Evolutionary conservation across 1,284 basidiomycete genomes (phyloP), one percentile per base, ranked within the genome.

Genomic region (Malassezia dermatis): DNA sequence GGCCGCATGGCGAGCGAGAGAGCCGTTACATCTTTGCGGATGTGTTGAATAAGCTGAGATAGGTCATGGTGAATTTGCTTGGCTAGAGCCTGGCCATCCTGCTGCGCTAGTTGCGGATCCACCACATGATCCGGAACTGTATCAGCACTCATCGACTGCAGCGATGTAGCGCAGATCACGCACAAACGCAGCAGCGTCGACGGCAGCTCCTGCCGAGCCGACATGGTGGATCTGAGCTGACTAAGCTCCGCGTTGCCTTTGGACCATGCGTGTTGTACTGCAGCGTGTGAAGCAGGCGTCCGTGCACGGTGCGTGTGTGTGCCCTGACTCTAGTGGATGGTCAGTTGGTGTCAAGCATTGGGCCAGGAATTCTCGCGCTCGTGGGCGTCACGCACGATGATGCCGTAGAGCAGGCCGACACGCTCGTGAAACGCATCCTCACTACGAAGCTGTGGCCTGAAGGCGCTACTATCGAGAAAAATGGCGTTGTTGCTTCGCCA

Each of bases 281-380:
- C 68, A 72, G 54, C 65, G 69, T 21, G 69, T 73, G 43, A 69
- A 65, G 48, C 63, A 67, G 31, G 69, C 69, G 10, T 64, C 66
- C 4, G 69, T 73, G 24, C 64, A 70, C 37, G 69, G 65, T 67
- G 35, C 48, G 68, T 54, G 28, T n/a, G 26, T 17, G 4, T 6
- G 27, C 19, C 0, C 13, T 48, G 15, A 46, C 23, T 17, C 40
- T 52, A 71, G 70, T 71, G 23, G 61, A 68, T 40, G 69, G 69
- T 31, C 53, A 67, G 44, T 60, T 61, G 13, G 63, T 73, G 4
- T 68, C 65, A 23, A 57, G 58, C 45, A 71, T 71, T 19, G 69
- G 69, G 2, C 70, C 67, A 2, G 70, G 70, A 12, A 62, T 73
- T 21, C 62, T 73, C 7, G 70, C 67, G 0, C 58, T 73, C 17